Percentiles rank a stretch among this genome's conserved stretches.
Conservation (phyloP, 129 eudicot species). For the Rutidosis leptorrhynchoides region DNA sequence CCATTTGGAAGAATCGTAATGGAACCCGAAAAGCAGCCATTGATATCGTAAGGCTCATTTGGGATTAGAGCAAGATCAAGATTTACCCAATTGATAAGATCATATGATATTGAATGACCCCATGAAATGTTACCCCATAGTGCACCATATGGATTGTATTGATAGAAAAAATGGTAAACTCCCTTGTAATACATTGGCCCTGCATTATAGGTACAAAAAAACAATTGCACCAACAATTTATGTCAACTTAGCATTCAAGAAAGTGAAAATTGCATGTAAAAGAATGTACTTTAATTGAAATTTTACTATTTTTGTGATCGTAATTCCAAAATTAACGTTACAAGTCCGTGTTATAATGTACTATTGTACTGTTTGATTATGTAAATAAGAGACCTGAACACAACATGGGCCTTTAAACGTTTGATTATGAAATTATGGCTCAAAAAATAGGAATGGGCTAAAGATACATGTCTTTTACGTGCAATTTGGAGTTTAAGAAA, state of each 20-base stretch:
- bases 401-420: not conserved
- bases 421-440: not conserved
- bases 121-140: constrained; percentile 56
- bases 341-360: not conserved
- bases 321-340: no score
- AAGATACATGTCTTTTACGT: not conserved
- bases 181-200: constrained; percentile 83
- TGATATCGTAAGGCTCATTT: constrained; percentile 43
- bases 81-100: constrained; percentile 67
- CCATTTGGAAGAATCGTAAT: constrained; percentile 44
- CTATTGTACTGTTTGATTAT: no score
- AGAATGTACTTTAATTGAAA: not conserved
- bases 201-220: constrained; percentile 17
- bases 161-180: constrained; percentile 70
- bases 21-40: constrained; percentile 71
- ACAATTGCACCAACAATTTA: not conserved
- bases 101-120: constrained; percentile 67
- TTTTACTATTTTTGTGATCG: not conserved
- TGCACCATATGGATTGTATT: constrained; percentile 55
- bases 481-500: not conserved
- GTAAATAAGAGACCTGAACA: not conserved
- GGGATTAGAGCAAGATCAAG: constrained; percentile 50
- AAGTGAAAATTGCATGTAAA: not conserved
- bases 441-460: not conserved
- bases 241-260: constrained; percentile 1